Conservation (phyloP, 805 yeast species). For the Lipomyces oligophaga region DNA sequence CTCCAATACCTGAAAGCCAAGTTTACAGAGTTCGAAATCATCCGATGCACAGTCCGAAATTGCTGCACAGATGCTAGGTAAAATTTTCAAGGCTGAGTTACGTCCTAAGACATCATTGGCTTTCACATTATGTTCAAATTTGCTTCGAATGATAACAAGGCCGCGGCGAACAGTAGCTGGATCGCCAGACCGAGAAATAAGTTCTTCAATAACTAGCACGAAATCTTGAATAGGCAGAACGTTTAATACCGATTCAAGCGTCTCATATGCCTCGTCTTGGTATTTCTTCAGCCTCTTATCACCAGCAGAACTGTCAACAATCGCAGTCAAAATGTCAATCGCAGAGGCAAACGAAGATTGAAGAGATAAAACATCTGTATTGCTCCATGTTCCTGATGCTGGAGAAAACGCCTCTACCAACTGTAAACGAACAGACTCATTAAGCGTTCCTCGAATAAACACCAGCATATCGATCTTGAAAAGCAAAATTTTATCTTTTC, state of each 20-base stretch:
- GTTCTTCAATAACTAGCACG: slow-evolving; percentile 54
- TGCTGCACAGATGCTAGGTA: slow-evolving; percentile 18
- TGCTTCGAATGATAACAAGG: slow-evolving; percentile 12
- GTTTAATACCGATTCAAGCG: slow-evolving; percentile 61
- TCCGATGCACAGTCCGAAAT: slow-evolving; percentile 16
- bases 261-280: slow-evolving; percentile 46
- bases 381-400: slow-evolving; percentile 1
- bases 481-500: slow-evolving; percentile 18
- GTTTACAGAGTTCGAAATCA: slow-evolving; percentile 53
- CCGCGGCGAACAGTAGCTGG: slow-evolving; percentile 15
- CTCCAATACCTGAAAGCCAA: slow-evolving; percentile 65
- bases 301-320: slow-evolving; percentile 7
- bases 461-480: slow-evolving; percentile 24
- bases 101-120: slow-evolving; percentile 38
- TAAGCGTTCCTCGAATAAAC: slow-evolving; percentile 11
- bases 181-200: slow-evolving; percentile 33
- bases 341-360: slow-evolving; percentile 29
- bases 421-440: slow-evolving; percentile 1
- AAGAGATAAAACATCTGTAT: slow-evolving; percentile 2
- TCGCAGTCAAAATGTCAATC: slow-evolving; percentile 30
- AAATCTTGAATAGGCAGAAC: slow-evolving; percentile 73
- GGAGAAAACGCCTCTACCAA: slow-evolving; percentile 45
- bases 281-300: slow-evolving; percentile 28
- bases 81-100: slow-evolving; percentile 45
- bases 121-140: slow-evolving; percentile 21